Evolutionary conservation across 1,139 yeast genomes (phyloP).

Genomic region (Pichia sp.): DNA sequence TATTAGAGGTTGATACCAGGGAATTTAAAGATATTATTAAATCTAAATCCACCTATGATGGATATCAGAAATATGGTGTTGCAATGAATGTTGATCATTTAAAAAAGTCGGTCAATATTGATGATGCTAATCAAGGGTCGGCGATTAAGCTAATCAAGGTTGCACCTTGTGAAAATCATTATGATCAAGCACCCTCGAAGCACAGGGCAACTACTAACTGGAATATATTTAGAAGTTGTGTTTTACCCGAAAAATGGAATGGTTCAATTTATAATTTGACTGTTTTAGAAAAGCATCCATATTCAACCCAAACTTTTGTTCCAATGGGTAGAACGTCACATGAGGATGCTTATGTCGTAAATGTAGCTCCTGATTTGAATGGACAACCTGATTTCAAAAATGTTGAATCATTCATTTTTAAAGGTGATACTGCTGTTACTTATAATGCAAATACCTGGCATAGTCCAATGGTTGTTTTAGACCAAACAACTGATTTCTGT

Average conservation of each 20-base stretch:
- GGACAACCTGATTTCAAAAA: constrained; percentile 55
- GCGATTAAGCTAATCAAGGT: constrained; percentile 73
- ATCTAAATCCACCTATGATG: constrained; percentile 19
- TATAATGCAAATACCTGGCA: constrained; percentile 81
- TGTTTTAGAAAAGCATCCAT: constrained; percentile 87
- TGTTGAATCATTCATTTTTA: constrained; percentile 63
- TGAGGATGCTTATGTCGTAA: constrained; percentile 61
- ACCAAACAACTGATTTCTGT: constrained; percentile 65
- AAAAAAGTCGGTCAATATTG: constrained; percentile 34
- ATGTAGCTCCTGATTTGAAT: constrained; percentile 56
- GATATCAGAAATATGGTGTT: constrained; percentile 46
- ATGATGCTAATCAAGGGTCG: constrained; percentile 87
- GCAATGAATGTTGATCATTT: constrained; percentile 53
- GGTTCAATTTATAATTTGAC: constrained; percentile 44
- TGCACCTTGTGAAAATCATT: constrained; percentile 57
- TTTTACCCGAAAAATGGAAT: constrained; percentile 55
- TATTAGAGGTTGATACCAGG: constrained; percentile 10
- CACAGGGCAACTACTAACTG: constrained; percentile 50
- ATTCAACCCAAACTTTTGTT: constrained; percentile 79
- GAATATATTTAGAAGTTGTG: constrained; percentile 78
- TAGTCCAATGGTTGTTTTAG: constrained; percentile 87
- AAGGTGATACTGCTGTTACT: constrained; percentile 83
- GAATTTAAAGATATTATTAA: constrained; percentile 11
- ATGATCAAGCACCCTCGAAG: constrained; percentile 41
- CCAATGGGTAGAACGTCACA: constrained; percentile 68